Conservation (phyloP, 495 filamentous ascomycete species). For the Neurospora intermedia region DNA sequence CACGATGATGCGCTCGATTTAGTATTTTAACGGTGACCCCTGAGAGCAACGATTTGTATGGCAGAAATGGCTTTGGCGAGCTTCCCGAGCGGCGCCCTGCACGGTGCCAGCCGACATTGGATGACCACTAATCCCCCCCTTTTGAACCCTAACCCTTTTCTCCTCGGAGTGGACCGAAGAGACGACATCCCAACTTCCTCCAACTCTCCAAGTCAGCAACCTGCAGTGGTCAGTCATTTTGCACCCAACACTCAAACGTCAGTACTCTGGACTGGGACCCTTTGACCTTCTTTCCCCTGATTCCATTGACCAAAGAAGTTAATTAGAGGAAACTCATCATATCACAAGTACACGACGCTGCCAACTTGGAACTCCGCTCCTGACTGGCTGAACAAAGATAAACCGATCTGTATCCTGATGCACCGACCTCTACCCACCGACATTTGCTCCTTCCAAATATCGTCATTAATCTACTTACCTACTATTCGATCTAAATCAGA, state of each 20-base stretch:
- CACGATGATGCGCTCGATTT: background rate
- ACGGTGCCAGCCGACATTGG: background rate
- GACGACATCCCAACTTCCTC: background rate
- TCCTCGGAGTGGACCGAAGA: background rate
- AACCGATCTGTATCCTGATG: too few species aligned
- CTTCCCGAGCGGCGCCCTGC: background rate
- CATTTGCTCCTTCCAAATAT: too few species aligned
- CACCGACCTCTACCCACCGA: too few species aligned
- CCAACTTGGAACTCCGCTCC: background rate
- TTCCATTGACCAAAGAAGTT: background rate
- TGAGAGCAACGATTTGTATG: background rate
- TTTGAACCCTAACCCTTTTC: background rate
- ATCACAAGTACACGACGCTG: background rate
- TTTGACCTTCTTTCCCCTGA: background rate
- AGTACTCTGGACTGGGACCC: background rate
- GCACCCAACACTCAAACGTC: background rate
- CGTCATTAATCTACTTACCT: too few species aligned
- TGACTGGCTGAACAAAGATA: too few species aligned
- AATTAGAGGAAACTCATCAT: background rate
- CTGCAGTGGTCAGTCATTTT: background rate
- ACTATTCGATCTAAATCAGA: too few species aligned
- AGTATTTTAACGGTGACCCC: background rate
- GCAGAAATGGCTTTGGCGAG: too few species aligned
- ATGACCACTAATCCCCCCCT: background rate
- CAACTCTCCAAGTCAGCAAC: background rate